phyloP scores from a whole-genome alignment of 352 stramenopile species.

The Blastocystis hominis region DNA sequence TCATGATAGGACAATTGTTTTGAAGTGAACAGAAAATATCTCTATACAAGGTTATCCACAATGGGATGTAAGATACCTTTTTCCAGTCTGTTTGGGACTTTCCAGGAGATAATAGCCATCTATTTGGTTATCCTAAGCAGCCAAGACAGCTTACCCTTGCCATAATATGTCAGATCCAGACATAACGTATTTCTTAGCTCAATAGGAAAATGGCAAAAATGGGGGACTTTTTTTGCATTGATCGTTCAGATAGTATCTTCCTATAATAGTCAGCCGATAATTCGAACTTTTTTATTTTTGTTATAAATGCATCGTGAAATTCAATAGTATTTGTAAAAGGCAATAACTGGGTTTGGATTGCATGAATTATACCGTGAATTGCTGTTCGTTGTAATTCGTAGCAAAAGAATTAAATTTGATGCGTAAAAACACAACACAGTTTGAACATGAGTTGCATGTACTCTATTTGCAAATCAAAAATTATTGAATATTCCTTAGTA shows the following conservation, averaged over 20 bases:
- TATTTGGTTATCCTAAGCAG: background rate
- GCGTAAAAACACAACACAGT: no score
- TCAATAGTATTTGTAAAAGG: no score
- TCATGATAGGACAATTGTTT: conserved; percentile 55
- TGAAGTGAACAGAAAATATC: conserved; percentile 34
- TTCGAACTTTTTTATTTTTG: no score
- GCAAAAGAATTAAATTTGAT: no score
- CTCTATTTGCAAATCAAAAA: no score
- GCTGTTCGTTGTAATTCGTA: no score
- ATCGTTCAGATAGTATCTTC: background rate
- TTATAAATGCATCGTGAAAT: no score
- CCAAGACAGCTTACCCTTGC: background rate
- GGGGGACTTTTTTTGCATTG: background rate
- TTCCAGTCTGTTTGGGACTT: conserved; percentile 55
- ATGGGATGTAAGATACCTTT: background rate
- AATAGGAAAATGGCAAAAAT: background rate
- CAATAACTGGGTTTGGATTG: no score
- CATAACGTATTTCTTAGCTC: conserved; percentile 2
- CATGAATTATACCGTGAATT: no score
- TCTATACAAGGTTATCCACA: background rate
- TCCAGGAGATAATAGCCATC: conserved; percentile 32
- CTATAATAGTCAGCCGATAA: no score
- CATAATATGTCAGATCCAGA: conserved; percentile 21
- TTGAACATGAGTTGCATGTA: no score
- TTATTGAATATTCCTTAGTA: no score